These are phyloP conservation scores for Arabidopsis arenosa DNA, from an alignment of 345 rosid species.

Conservation along the genomic window DNA sequence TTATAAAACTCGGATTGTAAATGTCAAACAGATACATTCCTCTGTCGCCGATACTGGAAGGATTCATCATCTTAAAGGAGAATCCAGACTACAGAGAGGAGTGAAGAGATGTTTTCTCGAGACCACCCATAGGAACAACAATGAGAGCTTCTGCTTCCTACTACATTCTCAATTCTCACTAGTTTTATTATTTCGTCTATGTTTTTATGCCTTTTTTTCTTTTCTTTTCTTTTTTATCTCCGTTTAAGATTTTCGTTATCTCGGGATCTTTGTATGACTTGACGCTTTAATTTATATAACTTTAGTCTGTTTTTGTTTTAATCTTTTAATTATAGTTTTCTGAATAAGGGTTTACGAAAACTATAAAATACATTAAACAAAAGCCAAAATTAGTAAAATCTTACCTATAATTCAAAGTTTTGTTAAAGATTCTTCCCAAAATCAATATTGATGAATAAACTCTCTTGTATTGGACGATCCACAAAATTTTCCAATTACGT, in stretches of 20 bases:
- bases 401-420: no score
- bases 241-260: not conserved
- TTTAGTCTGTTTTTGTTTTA: not conserved
- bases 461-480: no score
- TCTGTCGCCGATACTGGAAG: conserved; percentile 89
- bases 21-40: conserved; percentile 73
- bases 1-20: conserved; percentile 1
- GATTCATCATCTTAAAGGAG: conserved; percentile 79
- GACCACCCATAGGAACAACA: conserved; percentile 20
- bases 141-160: not conserved
- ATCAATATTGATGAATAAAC: no score
- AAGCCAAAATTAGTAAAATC: no score
- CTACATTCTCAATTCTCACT: not conserved
- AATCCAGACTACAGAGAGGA: conserved; percentile 89
- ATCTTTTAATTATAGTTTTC: no score
- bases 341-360: no score
- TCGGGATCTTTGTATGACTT: conserved; percentile 8
- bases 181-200: conserved; percentile 22
- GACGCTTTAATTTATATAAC: not conserved
- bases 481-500: no score
- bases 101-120: conserved; percentile 14
- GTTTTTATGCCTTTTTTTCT: not conserved
- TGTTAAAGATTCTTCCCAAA: no score
- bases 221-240: not conserved
- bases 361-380: no score